Base-by-base conservation (phyloP, 768 basidiomycete species). In the Phylloporus sp. region DNA sequence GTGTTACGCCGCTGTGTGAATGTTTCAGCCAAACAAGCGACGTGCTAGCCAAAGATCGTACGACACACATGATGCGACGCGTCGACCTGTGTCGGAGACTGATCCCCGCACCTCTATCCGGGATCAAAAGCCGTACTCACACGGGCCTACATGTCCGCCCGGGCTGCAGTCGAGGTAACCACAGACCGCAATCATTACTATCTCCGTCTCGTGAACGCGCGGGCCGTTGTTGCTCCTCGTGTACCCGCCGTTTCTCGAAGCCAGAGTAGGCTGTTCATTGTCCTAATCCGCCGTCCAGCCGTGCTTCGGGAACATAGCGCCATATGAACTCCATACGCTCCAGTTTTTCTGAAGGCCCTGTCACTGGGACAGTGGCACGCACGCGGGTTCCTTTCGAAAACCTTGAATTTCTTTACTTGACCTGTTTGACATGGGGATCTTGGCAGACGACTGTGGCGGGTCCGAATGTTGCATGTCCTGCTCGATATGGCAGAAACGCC, bases 121-220 rank as follows among this genome's bases (percentile, higher is more conserved):
- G n/a, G n/a, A n/a, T n/a, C n/a, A n/a, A 27, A 5, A 34, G 13
- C 15, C 21, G 29, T 5, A 24, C 17, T n/a, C 34, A 42, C 44
- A 20, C 43, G 34, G 51, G 26, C 9, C n/a, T 18, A 32, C 37
- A 54, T 53, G 20, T 29, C 50, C 50, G 42, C 38, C 28, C n/a
- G n/a, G n/a, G n/a, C n/a, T n/a, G n/a, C n/a, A 13, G 21, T 22
- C 9, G 32, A 38, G 15, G 13, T 9, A 13, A 2, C 21, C 45
- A 46, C n/a, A 13, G 22, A 34, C 34, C 17, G 6, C 24, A n/a
- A 15, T 53, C 44, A 53, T n/a, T n/a, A n/a, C n/a, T n/a, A n/a
- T 53, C 36, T 53, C 52, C 52, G 52, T 18, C 23, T 26, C 10
- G 15, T 37, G 17, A 24, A 33, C 11, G 21, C 27, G n/a, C n/a